These are phyloP conservation scores for Citrus trifoliata DNA, from an alignment of 345 rosid genomes.

Conservation along the genomic window DNA sequence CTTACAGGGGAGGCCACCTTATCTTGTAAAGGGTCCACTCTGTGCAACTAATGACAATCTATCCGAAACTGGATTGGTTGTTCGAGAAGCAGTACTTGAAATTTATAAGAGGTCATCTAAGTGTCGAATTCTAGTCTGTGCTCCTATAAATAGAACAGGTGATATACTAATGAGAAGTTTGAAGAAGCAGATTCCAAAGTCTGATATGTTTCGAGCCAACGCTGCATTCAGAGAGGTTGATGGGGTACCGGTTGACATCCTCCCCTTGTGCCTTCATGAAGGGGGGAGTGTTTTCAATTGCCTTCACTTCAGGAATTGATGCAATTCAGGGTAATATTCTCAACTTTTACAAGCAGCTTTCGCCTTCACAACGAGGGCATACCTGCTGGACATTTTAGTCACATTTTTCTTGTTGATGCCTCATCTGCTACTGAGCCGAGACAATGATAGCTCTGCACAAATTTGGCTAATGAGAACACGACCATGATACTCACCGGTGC, in stretches of 20 bases:
- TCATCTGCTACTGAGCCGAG: conserved; percentile 39
- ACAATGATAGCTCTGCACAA: conserved; percentile 33
- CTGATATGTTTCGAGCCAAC: conserved; percentile 31
- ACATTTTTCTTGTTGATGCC: conserved; percentile 35
- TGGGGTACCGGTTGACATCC: conserved; percentile 28
- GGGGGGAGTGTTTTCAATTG: conserved; percentile 25
- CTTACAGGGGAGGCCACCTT: conserved; percentile 22
- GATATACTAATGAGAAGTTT: conserved; percentile 31
- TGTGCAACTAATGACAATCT: conserved; percentile 11
- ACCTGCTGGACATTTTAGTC: conserved; percentile 31
- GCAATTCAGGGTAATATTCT: conserved; percentile 24
- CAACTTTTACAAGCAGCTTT: conserved; percentile 30
- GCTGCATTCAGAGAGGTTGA: conserved; percentile 40
- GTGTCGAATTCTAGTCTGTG: conserved; percentile 28
- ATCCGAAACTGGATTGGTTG: conserved; percentile 26
- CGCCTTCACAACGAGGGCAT: conserved; percentile 27
- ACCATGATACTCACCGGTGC: conserved; percentile 27
- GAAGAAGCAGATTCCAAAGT: conserved; percentile 21
- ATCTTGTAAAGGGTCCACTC: conserved; percentile 29
- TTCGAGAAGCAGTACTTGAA: conserved; percentile 26
- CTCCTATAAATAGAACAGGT: conserved; percentile 34
- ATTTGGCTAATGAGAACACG: conserved; percentile 25
- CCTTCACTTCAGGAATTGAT: conserved; percentile 20
- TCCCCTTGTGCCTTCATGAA: conserved; percentile 23
- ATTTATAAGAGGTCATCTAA: conserved; percentile 9